These are phyloP conservation scores for Clavulina sp. DNA, from an alignment of 768 basidiomycete genomes.

Conservation along the genomic window DNA sequence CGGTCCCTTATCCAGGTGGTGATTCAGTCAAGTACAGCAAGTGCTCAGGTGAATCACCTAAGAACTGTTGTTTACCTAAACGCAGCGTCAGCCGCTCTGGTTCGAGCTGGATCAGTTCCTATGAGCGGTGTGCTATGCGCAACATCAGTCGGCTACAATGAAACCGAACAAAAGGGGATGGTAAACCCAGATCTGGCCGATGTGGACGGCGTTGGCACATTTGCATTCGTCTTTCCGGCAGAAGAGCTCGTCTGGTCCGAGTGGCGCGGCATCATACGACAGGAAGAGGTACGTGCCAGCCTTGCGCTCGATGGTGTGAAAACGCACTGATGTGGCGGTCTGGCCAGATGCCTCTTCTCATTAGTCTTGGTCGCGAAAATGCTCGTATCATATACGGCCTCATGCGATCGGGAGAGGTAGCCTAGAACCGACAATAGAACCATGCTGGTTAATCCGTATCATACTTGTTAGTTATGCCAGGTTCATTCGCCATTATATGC, in stretches of 20 bases:
- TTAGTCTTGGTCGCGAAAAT: too few species aligned
- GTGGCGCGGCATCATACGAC: conserved; percentile 1
- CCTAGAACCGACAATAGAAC: too few species aligned
- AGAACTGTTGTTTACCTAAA: too few species aligned
- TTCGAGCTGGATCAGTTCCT: conserved; percentile 52
- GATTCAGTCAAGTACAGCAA: conserved; percentile 38
- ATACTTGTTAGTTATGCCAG: too few species aligned
- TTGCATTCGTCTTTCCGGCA: conserved; percentile 39
- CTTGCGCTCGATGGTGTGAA: too few species aligned
- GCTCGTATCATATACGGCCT: too few species aligned
- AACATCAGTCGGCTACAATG: conserved; percentile 32
- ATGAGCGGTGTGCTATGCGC: conserved; percentile 65
- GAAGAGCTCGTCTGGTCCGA: conserved; percentile 9
- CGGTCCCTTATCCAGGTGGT: conserved; percentile 65
- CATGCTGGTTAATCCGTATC: too few species aligned
- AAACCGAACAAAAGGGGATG: not conserved
- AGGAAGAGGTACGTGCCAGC: conserved; percentile 3
- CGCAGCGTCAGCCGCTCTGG: conserved; percentile 45
- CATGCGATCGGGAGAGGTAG: too few species aligned
- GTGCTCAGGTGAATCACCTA: conserved; percentile 4
- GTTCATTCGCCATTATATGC: too few species aligned
- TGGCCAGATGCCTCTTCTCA: too few species aligned
- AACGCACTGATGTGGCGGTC: too few species aligned
- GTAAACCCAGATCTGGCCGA: conserved; percentile 38
- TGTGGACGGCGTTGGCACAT: conserved; percentile 37